Evolutionary conservation across 345 rosid species (phyloP).

Genomic region (Moricandia moricandioides): DNA sequence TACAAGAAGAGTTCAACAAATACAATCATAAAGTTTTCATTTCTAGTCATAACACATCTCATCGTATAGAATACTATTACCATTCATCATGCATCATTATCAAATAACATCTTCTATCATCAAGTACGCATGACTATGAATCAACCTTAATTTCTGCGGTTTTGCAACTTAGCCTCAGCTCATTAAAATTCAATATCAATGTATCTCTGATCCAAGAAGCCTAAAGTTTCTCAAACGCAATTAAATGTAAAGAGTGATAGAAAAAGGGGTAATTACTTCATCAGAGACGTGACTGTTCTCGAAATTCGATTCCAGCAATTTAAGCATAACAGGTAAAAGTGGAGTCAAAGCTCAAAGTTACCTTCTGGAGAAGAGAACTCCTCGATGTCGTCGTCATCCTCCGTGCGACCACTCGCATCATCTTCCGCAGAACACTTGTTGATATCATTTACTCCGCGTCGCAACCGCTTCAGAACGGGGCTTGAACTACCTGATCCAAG

Average conservation of each 20-base stretch:
- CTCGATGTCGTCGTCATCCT: conserved; percentile 55
- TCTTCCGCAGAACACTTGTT: conserved; percentile 10
- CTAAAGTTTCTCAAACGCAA: neutral
- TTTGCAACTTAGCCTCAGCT: no score
- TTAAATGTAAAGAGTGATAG: no score
- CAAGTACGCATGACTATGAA: neutral
- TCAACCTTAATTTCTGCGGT: neutral
- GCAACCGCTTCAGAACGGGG: conserved; percentile 59
- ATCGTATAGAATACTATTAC: neutral
- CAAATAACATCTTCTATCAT: neutral
- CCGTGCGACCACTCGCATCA: conserved; percentile 7
- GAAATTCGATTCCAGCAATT: neutral
- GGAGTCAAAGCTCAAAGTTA: conserved; percentile 6
- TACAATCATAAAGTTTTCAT: conserved; percentile 4
- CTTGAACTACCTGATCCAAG: conserved; percentile 35
- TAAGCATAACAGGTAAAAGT: conserved; percentile 1
- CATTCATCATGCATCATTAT: neutral
- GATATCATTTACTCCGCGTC: conserved; percentile 40
- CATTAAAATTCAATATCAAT: neutral
- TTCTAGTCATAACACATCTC: neutral
- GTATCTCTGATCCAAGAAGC: neutral
- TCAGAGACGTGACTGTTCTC: neutral
- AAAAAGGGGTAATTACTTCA: neutral
- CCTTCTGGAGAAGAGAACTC: conserved; percentile 81
- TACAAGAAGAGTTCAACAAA: neutral